Evolutionary conservation across 1,284 basidiomycete species (phyloP).

Genomic region (Pseudomicrostroma phylloplanum): DNA sequence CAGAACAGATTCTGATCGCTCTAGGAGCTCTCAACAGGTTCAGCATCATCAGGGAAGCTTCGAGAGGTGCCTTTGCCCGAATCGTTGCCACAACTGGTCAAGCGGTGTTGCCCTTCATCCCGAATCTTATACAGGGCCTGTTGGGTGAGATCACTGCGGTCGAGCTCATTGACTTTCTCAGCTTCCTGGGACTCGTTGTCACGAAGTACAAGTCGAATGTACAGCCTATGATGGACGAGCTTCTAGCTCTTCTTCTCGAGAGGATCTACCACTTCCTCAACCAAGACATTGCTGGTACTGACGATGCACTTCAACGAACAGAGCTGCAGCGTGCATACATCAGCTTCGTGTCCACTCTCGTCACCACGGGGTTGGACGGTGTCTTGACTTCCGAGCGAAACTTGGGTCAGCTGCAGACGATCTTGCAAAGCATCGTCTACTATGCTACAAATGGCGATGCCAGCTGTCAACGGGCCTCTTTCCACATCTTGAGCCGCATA

Average conservation of each 20-base stretch:
- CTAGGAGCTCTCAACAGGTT: constrained; percentile 81
- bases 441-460: constrained; percentile 52
- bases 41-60: constrained; percentile 85
- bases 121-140: constrained; percentile 77
- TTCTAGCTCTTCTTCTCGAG: constrained; percentile 75
- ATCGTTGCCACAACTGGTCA: constrained; percentile 84
- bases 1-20: constrained; percentile 80
- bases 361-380: constrained; percentile 65
- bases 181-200: constrained; percentile 82
- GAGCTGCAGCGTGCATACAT: constrained; percentile 89
- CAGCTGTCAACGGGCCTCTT: constrained; percentile 68
- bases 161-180: constrained; percentile 91
- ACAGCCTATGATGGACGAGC: constrained; percentile 77
- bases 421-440: constrained; percentile 61
- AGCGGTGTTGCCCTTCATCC: constrained; percentile 67
- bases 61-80: constrained; percentile 73
- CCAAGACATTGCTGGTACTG: constrained; percentile 79
- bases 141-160: constrained; percentile 83
- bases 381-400: constrained; percentile 85
- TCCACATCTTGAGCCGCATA: constrained; percentile 63
- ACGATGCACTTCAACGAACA: constrained; percentile 74
- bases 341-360: constrained; percentile 72
- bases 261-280: constrained; percentile 77
- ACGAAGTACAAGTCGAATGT: constrained; percentile 86
- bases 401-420: constrained; percentile 68